These are phyloP conservation scores for Cystofilobasidium capitatum DNA, from an alignment of 768 basidiomycete species.

Conservation along the genomic window DNA sequence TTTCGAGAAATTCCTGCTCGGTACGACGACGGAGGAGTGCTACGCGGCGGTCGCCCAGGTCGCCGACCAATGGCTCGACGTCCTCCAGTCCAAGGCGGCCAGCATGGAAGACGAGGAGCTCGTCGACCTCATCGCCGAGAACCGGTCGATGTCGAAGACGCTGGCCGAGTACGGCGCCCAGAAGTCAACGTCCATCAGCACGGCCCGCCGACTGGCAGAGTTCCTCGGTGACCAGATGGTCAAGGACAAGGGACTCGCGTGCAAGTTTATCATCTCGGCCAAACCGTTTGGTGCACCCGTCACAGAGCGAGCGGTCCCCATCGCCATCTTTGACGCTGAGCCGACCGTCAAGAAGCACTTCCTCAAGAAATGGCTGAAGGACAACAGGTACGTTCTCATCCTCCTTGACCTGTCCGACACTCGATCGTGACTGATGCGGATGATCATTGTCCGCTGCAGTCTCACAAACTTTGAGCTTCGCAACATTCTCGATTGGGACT, in stretches of 20 bases:
- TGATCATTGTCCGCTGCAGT: constrained; percentile 36
- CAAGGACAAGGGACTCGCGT: constrained; percentile 96
- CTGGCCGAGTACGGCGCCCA: constrained; percentile 91
- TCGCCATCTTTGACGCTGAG: constrained; percentile 96
- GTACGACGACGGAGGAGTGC: constrained; percentile 86
- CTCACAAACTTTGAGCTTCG: constrained; percentile 80
- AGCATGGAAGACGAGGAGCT: constrained; percentile 81
- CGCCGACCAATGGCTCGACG: constrained; percentile 94
- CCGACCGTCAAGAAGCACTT: constrained; percentile 79
- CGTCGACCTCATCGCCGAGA: constrained; percentile 96
- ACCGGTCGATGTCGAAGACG: constrained; percentile 94
- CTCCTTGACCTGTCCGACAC: not conserved
- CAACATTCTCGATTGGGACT: constrained; percentile 92
- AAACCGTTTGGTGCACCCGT: constrained; percentile 87
- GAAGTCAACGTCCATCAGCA: constrained; percentile 97
- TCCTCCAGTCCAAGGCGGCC: constrained; percentile 78
- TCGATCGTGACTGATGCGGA: not conserved
- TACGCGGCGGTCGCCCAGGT: constrained; percentile 87
- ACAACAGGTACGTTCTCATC: constrained; percentile 45
- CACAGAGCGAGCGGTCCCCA: constrained; percentile 89
- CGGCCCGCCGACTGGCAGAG: constrained; percentile 86
- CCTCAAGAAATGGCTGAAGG: constrained; percentile 93
- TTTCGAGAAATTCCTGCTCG: constrained; percentile 93
- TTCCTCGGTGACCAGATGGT: constrained; percentile 98
- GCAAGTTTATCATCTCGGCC: constrained; percentile 96